Percentiles rank a stretch among this genome's conserved stretches.
These are phyloP conservation scores for Ogataea haglerorum DNA, from an alignment of 805 yeast genomes.

Conservation along the genomic window DNA sequence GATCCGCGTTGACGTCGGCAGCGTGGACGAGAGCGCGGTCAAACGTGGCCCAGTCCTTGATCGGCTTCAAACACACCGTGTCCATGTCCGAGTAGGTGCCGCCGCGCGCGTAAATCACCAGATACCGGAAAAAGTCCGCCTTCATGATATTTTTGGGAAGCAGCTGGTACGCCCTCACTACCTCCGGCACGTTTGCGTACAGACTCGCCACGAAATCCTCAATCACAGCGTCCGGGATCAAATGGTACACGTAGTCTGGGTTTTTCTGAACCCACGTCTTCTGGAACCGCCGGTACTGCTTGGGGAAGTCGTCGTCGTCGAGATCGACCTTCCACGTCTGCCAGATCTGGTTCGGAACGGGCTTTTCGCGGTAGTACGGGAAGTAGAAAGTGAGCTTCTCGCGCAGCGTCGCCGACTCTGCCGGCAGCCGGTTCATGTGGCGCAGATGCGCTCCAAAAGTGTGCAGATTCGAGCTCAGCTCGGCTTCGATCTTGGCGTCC, in stretches of 20 bases:
- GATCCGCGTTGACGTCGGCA: not conserved
- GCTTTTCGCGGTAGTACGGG: slow-evolving; percentile 65
- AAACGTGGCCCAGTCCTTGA: slow-evolving; percentile 70
- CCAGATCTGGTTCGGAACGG: slow-evolving; percentile 82
- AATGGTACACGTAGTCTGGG: slow-evolving; percentile 64
- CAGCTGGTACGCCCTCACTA: slow-evolving; percentile 65
- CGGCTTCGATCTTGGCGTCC: slow-evolving; percentile 6
- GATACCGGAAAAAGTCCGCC: slow-evolving; percentile 92
- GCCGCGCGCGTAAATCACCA: slow-evolving; percentile 84
- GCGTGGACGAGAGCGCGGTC: slow-evolving; percentile 25
- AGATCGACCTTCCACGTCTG: slow-evolving; percentile 86
- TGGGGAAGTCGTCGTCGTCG: slow-evolving; percentile 55
- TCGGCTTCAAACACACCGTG: slow-evolving; percentile 69
- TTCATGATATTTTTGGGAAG: slow-evolving; percentile 81
- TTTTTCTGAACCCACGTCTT: slow-evolving; percentile 63
- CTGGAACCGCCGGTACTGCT: slow-evolving; percentile 46
- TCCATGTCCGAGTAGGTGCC: slow-evolving; percentile 94
- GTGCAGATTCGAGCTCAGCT: slow-evolving; percentile 17
- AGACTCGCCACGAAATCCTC: slow-evolving; percentile 55
- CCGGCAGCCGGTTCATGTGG: slow-evolving; percentile 16
- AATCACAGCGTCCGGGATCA: slow-evolving; percentile 61
- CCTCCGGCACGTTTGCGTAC: slow-evolving; percentile 71
- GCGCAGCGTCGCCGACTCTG: slow-evolving; percentile 31
- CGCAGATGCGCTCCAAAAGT: slow-evolving; percentile 13
- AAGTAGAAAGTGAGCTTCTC: slow-evolving; percentile 66